Conservation (phyloP, 2,329 filamentous ascomycete genomes). For the Chalaropsis ovoidea region DNA sequence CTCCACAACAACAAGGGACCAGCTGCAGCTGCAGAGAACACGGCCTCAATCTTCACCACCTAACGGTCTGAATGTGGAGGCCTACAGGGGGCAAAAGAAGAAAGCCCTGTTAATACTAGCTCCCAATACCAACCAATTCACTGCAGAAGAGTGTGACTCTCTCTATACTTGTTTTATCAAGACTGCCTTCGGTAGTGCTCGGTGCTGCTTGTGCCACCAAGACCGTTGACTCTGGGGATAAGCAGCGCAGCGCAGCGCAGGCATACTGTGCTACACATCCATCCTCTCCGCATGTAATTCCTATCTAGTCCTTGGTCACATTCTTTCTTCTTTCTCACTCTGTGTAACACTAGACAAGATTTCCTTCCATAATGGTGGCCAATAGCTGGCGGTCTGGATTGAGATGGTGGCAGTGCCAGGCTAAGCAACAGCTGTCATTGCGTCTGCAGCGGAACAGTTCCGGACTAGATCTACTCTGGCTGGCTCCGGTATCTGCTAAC, state of each 20-base stretch:
- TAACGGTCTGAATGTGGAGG: not conserved
- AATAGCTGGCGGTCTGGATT: slow-evolving; percentile 4
- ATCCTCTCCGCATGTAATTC: not conserved
- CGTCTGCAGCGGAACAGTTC: not conserved
- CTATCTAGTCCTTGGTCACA: not conserved
- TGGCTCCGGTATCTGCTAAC: not conserved
- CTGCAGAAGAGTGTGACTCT: not conserved
- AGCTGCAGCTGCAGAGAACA: not conserved
- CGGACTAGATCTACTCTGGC: not conserved
- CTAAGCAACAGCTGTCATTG: not conserved
- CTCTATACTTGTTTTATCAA: not conserved
- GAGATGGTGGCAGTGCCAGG: not conserved
- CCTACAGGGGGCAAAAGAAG: not conserved
- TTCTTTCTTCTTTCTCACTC: not conserved
- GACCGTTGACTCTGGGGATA: not conserved
- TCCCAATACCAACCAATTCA: not conserved
- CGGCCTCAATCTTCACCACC: not conserved
- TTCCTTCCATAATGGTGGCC: not conserved
- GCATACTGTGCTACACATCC: not conserved
- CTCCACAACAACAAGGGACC: not conserved
- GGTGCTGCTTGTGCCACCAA: slow-evolving; percentile 7
- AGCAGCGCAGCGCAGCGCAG: not conserved
- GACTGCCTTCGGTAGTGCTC: slow-evolving; percentile 3
- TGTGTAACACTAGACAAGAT: slow-evolving; percentile 6
- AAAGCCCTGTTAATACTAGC: not conserved